These are phyloP conservation scores for Ganoderma lucidum DNA, from an alignment of 1,284 basidiomycete species.

Conservation along the genomic window DNA sequence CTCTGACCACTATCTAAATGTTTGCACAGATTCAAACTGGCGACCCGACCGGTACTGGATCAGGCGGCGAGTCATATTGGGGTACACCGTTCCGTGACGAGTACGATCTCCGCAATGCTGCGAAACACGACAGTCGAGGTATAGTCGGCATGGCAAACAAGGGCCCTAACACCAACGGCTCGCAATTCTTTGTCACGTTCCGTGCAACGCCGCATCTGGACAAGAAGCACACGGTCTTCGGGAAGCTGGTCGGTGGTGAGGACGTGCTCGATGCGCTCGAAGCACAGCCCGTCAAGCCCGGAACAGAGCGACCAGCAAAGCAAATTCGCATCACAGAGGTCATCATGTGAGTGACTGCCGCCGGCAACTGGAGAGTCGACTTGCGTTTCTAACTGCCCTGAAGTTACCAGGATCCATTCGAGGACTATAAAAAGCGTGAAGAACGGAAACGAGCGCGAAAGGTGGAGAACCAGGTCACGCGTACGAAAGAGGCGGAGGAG, in stretches of 20 bases:
- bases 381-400: constrained; percentile 11
- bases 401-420: constrained; percentile 87
- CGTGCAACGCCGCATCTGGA: constrained; percentile 80
- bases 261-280: constrained; percentile 90
- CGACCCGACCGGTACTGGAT: constrained; percentile 95
- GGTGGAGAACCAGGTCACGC: constrained; percentile 41
- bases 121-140: constrained; percentile 85
- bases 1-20: neutral
- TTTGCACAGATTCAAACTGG: constrained; percentile 85
- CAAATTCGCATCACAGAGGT: constrained; percentile 83
- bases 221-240: constrained; percentile 95
- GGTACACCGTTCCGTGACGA: constrained; percentile 96
- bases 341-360: constrained; percentile 64
- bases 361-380: neutral
- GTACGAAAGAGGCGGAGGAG: constrained; percentile 52
- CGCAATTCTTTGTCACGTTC: constrained; percentile 94
- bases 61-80: constrained; percentile 95
- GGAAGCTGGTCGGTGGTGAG: constrained; percentile 94
- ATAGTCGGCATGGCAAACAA: constrained; percentile 92
- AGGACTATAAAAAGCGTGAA: constrained; percentile 81
- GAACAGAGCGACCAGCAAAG: constrained; percentile 87
- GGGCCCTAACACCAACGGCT: constrained; percentile 87
- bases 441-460: constrained; percentile 77
- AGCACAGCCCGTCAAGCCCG: constrained; percentile 80
- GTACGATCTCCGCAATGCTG: constrained; percentile 84